phyloP scores from a whole-genome alignment of 2,329 filamentous ascomycete genomes.

The Sporothrix inflata region DNA sequence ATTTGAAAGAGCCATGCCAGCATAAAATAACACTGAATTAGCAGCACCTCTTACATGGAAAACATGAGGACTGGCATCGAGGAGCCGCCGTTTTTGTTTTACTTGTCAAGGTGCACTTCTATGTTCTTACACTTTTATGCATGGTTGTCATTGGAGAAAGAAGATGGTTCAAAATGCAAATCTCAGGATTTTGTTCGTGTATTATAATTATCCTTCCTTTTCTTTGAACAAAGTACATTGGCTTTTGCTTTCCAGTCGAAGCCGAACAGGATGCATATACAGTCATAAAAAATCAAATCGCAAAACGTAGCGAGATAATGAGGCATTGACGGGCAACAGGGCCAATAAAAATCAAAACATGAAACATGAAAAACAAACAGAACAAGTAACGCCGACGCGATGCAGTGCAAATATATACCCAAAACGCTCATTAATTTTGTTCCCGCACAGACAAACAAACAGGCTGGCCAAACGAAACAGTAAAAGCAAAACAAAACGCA shows the following conservation, averaged over 20 bases:
- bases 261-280: not conserved
- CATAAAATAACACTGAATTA: too few species aligned
- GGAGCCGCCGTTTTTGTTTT: not conserved
- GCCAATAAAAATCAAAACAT: slow-evolving; percentile 7
- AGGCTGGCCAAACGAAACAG: slow-evolving; percentile 22
- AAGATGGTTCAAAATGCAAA: not conserved
- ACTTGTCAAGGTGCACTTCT: not conserved
- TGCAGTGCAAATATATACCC: slow-evolving; percentile 24
- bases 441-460: not conserved
- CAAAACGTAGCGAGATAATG: not conserved
- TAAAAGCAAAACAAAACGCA: not conserved
- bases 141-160: not conserved
- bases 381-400: slow-evolving; percentile 33
- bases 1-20: too few species aligned
- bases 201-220: slow-evolving; percentile 17
- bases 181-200: not conserved
- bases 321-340: not conserved
- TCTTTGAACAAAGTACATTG: not conserved
- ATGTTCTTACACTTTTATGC: not conserved
- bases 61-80: too few species aligned
- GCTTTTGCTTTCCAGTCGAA: not conserved
- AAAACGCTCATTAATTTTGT: slow-evolving; percentile 25
- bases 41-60: too few species aligned
- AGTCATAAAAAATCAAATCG: not conserved
- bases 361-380: not conserved